Percentiles rank a stretch among this genome's conserved stretches.
Conservation (phyloP, 73 alveolate species). For the Uronychia binucleata region DNA sequence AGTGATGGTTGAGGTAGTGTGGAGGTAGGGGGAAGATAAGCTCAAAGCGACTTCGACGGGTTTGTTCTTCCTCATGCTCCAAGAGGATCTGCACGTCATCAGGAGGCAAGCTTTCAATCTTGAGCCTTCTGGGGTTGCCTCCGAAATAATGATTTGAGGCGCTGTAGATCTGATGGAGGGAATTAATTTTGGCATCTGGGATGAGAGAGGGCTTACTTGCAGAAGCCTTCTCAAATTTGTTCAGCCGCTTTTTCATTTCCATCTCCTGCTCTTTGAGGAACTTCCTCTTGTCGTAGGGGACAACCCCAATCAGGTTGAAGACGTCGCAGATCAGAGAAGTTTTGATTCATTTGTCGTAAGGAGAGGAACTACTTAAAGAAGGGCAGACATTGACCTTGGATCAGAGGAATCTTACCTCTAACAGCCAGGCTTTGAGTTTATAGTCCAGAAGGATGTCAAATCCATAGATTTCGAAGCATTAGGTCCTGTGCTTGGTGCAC, state of each 20-base stretch:
- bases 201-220: not conserved
- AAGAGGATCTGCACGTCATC: not conserved
- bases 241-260: not conserved
- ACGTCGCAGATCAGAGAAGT: constrained; percentile 82
- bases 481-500: not conserved
- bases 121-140: not conserved
- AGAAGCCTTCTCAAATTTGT: constrained; percentile 19
- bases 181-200: not conserved
- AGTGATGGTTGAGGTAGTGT: too few species aligned
- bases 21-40: not conserved
- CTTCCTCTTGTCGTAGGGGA: constrained; percentile 71
- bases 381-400: constrained; percentile 78
- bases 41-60: not conserved
- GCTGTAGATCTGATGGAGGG: too few species aligned
- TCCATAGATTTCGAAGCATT: constrained; percentile 53
- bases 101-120: not conserved
- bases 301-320: constrained; percentile 77
- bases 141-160: not conserved
- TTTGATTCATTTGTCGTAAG: constrained; percentile 81
- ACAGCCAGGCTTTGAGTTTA: constrained; percentile 83
- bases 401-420: constrained; percentile 58
- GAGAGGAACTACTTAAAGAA: constrained; percentile 79
- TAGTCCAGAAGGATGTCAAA: constrained; percentile 48
- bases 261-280: not conserved
- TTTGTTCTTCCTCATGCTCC: not conserved